phyloP scores from a whole-genome alignment of 192 early-diverging fungal species.

The Backusella tarrabulga region DNA sequence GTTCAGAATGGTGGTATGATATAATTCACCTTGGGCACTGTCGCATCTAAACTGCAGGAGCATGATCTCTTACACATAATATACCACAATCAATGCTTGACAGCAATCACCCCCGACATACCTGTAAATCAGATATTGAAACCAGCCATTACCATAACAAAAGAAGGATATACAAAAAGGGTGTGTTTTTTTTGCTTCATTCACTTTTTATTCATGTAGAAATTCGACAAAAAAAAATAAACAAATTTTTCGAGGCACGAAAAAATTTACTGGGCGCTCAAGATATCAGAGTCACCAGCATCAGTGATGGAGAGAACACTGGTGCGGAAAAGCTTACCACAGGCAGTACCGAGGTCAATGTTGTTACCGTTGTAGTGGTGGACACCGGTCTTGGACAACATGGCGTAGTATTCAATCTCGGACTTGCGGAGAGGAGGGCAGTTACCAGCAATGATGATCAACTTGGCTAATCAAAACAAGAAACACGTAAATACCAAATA shows the following conservation, averaged over 20 bases:
- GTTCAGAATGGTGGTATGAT: too few species aligned
- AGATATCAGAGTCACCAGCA: slow-evolving; percentile 88
- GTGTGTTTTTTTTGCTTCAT: neutral
- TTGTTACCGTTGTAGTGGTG: slow-evolving; percentile 99
- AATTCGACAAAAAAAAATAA: slow-evolving; percentile 6
- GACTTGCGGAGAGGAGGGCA: slow-evolving; percentile 99
- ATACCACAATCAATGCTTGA: too few species aligned
- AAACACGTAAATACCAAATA: slow-evolving; percentile 4
- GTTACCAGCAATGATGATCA: slow-evolving; percentile 99
- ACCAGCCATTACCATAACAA: too few species aligned
- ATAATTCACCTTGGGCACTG: too few species aligned
- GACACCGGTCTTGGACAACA: slow-evolving; percentile 99
- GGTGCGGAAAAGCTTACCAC: slow-evolving; percentile 99
- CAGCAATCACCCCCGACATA: too few species aligned
- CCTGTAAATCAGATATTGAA: too few species aligned
- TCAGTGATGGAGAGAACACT: slow-evolving; percentile 95
- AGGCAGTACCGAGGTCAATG: slow-evolving; percentile 99
- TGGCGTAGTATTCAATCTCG: slow-evolving; percentile 99
- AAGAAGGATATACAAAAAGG: neutral
- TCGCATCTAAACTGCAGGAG: too few species aligned
- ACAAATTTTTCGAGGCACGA: neutral
- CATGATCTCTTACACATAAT: too few species aligned
- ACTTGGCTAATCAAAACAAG: slow-evolving; percentile 72
- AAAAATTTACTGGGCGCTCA: slow-evolving; percentile 36
- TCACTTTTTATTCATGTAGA: neutral